phyloP scores from a whole-genome alignment of 805 yeast genomes.

The Hemisphaericaspora nanyangensis region DNA sequence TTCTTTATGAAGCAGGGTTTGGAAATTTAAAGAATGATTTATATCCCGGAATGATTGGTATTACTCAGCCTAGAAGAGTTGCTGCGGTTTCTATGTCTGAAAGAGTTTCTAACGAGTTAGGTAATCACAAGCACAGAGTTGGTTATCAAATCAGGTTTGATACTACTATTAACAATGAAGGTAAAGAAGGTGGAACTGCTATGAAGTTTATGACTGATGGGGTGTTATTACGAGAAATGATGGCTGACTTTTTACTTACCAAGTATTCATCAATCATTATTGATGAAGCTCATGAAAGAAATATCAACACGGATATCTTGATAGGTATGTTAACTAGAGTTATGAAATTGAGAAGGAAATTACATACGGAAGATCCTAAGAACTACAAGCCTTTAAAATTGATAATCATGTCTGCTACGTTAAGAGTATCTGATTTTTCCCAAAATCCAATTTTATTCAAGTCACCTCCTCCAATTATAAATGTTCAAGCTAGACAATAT shows the following conservation, averaged over 20 bases:
- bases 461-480: constrained; percentile 78
- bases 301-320: constrained; percentile 90
- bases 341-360: constrained; percentile 61
- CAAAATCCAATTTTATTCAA: constrained; percentile 70
- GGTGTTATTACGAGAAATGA: constrained; percentile 88
- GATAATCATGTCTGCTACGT: constrained; percentile 95
- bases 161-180: constrained; percentile 53
- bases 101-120: constrained; percentile 74
- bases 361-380: constrained; percentile 43
- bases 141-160: constrained; percentile 85
- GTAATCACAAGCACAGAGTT: constrained; percentile 64
- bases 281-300: constrained; percentile 98
- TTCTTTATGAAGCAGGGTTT: constrained; percentile 87
- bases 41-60: constrained; percentile 88
- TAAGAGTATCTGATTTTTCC: constrained; percentile 89
- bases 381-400: constrained; percentile 65
- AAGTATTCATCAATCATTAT: constrained; percentile 85
- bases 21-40: constrained; percentile 57
- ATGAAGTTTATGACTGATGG: constrained; percentile 93
- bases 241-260: constrained; percentile 74
- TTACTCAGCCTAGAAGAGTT: constrained; percentile 93
- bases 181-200: constrained; percentile 49
- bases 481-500: constrained; percentile 88
- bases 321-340: constrained; percentile 94
- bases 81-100: constrained; percentile 91